Conservation (phyloP, 139 green algal species). For the Chlorella sp. region DNA sequence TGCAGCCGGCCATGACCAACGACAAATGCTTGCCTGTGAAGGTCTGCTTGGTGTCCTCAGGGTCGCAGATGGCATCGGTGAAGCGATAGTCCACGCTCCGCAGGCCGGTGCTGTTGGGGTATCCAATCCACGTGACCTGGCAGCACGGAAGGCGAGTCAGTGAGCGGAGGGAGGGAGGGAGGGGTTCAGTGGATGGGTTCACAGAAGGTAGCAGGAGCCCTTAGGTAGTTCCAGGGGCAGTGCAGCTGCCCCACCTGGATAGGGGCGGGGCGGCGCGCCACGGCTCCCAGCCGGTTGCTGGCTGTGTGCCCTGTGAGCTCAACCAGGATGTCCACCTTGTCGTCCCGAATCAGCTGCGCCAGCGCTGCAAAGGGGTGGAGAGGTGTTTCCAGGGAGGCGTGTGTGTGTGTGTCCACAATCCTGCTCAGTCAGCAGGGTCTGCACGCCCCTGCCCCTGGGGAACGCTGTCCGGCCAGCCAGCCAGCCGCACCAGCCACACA, state of each 20-base stretch:
- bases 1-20: too few species aligned
- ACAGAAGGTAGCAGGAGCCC: too few species aligned
- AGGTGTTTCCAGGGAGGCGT: too few species aligned
- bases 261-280: conserved; percentile 86
- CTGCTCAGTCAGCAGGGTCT: too few species aligned
- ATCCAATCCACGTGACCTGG: conserved; percentile 98
- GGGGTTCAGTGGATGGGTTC: too few species aligned
- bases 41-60: conserved; percentile 71
- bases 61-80: conserved; percentile 88
- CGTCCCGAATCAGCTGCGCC: conserved; percentile 66
- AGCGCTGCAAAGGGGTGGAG: conserved; percentile 41
- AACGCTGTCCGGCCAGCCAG: too few species aligned
- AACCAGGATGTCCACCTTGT: conserved; percentile 93
- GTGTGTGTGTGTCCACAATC: too few species aligned
- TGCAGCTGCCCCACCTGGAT: conserved; percentile 66
- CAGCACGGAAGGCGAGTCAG: neutral
- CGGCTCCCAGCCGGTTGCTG: conserved; percentile 92
- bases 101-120: conserved; percentile 97
- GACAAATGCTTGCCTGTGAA: conserved; percentile 29
- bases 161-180: neutral
- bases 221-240: too few species aligned
- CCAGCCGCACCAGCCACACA: too few species aligned
- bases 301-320: conserved; percentile 98
- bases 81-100: conserved; percentile 89
- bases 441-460: too few species aligned